These are phyloP conservation scores for Ajuga reptans DNA, from an alignment of 305 asterid genomes.

Conservation along the genomic window DNA sequence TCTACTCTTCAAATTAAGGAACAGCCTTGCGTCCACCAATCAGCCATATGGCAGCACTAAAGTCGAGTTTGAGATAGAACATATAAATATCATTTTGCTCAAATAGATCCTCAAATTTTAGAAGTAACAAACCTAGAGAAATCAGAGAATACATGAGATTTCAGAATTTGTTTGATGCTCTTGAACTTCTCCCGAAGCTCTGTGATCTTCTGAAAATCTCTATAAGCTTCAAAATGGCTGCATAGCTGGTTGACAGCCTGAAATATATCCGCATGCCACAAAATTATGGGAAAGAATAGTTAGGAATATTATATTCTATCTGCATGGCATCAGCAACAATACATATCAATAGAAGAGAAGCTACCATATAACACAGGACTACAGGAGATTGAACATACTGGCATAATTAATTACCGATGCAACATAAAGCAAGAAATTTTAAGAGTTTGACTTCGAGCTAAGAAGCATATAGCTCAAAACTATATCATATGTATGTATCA, in stretches of 20 bases:
- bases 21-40: not conserved
- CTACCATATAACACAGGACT: not conserved
- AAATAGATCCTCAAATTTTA: conserved; percentile 10
- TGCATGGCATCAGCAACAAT: not conserved
- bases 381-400: not conserved
- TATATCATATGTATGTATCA: not conserved
- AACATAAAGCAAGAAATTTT: not conserved
- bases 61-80: conserved; percentile 5
- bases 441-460: not conserved
- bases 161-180: conserved; percentile 87
- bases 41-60: conserved; percentile 6
- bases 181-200: conserved; percentile 90
- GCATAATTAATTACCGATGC: not conserved
- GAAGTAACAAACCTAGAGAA: conserved; percentile 70
- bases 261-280: conserved; percentile 23
- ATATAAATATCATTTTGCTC: conserved; percentile 1
- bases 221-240: conserved; percentile 91
- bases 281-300: conserved; percentile 10
- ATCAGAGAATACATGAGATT: conserved; percentile 89
- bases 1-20: not conserved
- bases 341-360: not conserved
- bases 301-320: conserved; percentile 6
- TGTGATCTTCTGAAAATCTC: conserved; percentile 85
- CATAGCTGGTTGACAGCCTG: conserved; percentile 98
- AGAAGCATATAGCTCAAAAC: conserved; percentile 1